Evolutionary conservation across 768 basidiomycete species (phyloP).

Genomic region (Kwoniella sp.): DNA sequence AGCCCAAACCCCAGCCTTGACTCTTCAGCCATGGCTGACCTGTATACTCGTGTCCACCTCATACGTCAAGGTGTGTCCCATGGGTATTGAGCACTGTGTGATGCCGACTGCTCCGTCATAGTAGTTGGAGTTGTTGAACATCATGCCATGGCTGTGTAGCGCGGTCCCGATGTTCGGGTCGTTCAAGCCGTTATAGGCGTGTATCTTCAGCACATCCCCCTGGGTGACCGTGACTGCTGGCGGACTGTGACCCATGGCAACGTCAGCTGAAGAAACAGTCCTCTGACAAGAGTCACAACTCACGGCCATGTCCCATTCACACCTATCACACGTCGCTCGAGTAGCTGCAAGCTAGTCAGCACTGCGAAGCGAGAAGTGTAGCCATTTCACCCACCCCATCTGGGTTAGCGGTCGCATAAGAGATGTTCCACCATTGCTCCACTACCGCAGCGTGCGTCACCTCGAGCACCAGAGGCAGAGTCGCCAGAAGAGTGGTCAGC

Average conservation of each 20-base stretch:
- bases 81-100: conserved; percentile 76
- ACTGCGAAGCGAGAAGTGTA: not conserved
- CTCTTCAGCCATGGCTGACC: conserved; percentile 1
- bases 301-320: conserved; percentile 94
- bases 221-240: conserved; percentile 72
- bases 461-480: conserved; percentile 3
- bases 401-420: conserved; percentile 77
- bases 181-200: conserved; percentile 65
- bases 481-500: conserved; percentile 3
- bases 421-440: conserved; percentile 69
- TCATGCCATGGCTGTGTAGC: conserved; percentile 93
- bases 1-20: not conserved
- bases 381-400: conserved; percentile 62
- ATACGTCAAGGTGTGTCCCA: conserved; percentile 67
- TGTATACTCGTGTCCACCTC: conserved; percentile 56
- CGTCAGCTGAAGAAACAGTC: not conserved
- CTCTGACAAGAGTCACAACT: conserved; percentile 46
- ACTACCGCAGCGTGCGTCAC: conserved; percentile 25
- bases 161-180: conserved; percentile 58
- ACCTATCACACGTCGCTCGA: conserved; percentile 69
- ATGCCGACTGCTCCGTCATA: conserved; percentile 83
- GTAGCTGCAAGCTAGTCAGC: conserved; percentile 18
- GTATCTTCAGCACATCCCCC: conserved; percentile 70
- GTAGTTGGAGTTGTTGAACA: conserved; percentile 80
- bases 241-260: conserved; percentile 56